Conservation (phyloP, 1,284 basidiomycete species). For the Termitomyces sp. region DNA sequence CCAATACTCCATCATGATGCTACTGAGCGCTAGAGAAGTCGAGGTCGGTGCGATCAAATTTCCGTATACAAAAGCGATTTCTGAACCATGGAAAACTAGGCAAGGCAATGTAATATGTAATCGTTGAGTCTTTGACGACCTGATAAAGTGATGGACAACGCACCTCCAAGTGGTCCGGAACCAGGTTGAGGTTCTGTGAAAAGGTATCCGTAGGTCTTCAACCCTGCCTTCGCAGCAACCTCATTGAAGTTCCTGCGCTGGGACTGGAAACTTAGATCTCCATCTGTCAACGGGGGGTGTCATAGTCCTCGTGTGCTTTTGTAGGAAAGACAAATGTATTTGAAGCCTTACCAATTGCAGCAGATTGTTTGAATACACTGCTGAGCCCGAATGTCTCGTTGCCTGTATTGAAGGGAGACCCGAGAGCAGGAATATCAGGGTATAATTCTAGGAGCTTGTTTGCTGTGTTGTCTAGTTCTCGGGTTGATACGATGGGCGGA, state of each 20-base stretch:
- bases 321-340: neutral
- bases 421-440: slow-evolving; percentile 41
- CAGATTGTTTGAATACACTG: slow-evolving; percentile 36
- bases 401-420: slow-evolving; percentile 47
- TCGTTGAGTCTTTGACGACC: too few relatives aligned
- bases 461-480: slow-evolving; percentile 21
- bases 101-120: slow-evolving; percentile 8
- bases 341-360: slow-evolving; percentile 32
- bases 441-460: slow-evolving; percentile 38
- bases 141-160: neutral
- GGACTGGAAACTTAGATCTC: slow-evolving; percentile 38
- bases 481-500: slow-evolving; percentile 23
- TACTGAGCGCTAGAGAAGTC: slow-evolving; percentile 28
- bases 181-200: slow-evolving; percentile 40
- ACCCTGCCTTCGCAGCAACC: slow-evolving; percentile 30
- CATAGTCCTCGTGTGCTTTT: neutral
- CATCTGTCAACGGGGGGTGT: too few relatives aligned
- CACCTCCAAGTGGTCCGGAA: slow-evolving; percentile 25
- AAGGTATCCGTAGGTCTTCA: slow-evolving; percentile 42
- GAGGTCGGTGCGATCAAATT: slow-evolving; percentile 20
- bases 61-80: slow-evolving; percentile 37
- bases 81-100: slow-evolving; percentile 33
- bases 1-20: slow-evolving; percentile 46
- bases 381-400: slow-evolving; percentile 44
- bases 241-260: slow-evolving; percentile 37